Conservation (phyloP, 2,329 filamentous ascomycete species). For the Leptographium galeiforme region DNA sequence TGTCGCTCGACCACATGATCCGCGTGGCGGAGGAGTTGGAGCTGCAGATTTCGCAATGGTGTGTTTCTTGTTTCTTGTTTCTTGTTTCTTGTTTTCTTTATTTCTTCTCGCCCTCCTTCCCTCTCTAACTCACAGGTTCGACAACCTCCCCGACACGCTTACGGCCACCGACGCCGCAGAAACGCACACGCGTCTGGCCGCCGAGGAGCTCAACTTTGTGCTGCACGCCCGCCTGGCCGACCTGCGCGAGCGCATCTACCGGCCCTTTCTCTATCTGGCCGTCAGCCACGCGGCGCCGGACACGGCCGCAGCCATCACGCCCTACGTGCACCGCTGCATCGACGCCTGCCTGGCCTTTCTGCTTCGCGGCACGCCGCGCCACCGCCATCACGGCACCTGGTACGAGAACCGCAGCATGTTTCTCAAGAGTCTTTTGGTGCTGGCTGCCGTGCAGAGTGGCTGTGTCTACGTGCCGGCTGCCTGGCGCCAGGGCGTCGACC, state of each 20-base stretch:
- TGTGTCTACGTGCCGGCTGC: neutral
- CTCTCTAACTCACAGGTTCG: neutral
- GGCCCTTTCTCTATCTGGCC: conserved; percentile 1
- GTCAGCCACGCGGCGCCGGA: neutral
- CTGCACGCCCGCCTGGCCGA: neutral
- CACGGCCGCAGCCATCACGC: neutral
- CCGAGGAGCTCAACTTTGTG: neutral
- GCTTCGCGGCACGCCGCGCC: neutral
- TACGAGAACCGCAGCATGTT: neutral
- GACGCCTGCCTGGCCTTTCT: neutral
- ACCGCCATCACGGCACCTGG: conserved; percentile 3
- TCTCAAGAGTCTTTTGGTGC: neutral
- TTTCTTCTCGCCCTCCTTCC: too few relatives aligned
- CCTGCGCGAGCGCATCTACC: conserved; percentile 2
- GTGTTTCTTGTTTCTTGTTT: neutral
- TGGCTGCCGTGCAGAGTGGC: neutral
- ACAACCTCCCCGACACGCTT: neutral
- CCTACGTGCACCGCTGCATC: neutral
- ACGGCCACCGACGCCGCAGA: neutral
- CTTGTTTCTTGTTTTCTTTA: too few relatives aligned
- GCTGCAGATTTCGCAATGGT: neutral
- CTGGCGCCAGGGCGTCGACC: neutral
- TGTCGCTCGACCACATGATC: neutral
- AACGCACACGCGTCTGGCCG: neutral
- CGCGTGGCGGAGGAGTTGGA: conserved; percentile 2